Conservation (phyloP, 495 filamentous ascomycete genomes). For the Penicillium herquei region DNA sequence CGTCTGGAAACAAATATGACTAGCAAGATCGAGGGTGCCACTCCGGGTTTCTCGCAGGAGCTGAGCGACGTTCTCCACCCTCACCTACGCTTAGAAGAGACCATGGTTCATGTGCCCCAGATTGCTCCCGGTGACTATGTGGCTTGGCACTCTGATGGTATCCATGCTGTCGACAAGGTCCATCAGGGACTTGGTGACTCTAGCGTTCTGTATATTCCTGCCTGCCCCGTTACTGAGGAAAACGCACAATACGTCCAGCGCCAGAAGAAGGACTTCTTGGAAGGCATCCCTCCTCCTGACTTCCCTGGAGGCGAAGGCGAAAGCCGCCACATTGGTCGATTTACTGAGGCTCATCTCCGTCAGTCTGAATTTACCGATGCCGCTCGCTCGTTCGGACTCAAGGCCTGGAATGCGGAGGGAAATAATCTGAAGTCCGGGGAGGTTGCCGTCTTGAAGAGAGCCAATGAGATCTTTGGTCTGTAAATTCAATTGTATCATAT, state of each 20-base stretch:
- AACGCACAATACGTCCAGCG: slow-evolving; percentile 48
- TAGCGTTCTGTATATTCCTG: slow-evolving; percentile 25
- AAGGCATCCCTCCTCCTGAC: slow-evolving; percentile 60
- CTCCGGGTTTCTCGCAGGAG: slow-evolving; percentile 66
- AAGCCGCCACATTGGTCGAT: not conserved
- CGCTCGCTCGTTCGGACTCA: not conserved
- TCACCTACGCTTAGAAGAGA: slow-evolving; percentile 59
- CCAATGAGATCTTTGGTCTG: not conserved
- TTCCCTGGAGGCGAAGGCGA: slow-evolving; percentile 59
- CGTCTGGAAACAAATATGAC: not conserved
- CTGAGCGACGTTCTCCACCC: slow-evolving; percentile 61
- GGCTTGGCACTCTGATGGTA: slow-evolving; percentile 14
- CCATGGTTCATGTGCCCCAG: slow-evolving; percentile 69
- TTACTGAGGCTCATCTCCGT: not conserved
- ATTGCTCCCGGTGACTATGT: slow-evolving; percentile 65
- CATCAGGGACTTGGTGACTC: slow-evolving; percentile 63
- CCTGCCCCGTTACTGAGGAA: not conserved
- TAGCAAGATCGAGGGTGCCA: slow-evolving; percentile 47
- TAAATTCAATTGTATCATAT: not conserved
- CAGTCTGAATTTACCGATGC: not conserved
- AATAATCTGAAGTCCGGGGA: not conserved
- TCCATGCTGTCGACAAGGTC: slow-evolving; percentile 59
- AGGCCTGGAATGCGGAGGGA: not conserved
- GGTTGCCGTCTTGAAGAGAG: not conserved
- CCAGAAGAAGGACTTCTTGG: slow-evolving; percentile 50